Base-by-base conservation (phyloP, 768 basidiomycete genomes). In the Cytidiella melzeri region DNA sequence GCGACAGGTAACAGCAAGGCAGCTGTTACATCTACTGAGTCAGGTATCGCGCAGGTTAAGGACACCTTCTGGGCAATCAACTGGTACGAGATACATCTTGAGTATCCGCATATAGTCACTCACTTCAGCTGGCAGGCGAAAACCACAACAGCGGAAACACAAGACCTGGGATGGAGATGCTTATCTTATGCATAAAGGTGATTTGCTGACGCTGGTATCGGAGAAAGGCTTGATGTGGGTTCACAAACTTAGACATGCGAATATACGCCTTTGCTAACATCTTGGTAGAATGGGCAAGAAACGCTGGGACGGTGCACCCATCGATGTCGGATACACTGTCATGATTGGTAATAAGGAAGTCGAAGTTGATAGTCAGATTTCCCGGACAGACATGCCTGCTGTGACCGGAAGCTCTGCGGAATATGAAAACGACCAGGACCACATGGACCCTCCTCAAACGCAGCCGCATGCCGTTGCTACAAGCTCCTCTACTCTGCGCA, bases 151-250 rank as follows among this genome's bases (percentile, higher is more conserved):
- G 57, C 85, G 73, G 67, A 92, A 91, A 66, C 77, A 88, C 56
- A 84, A 86, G 61, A 85, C 81, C 0, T 92, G 91, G 90, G 89
- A 91, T 49, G 87, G 86, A 3, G 87, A 83, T 53, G 80, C 74
- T 9, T 85, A 76, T 64, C 69, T 86, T 21, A 77, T 79, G 25
- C 69, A 72, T 30, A 61, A 65, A 27, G 72, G 69, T 19, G 72
- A 73, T 11, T 77, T 75, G 51, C 60, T 87, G 19, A 74, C 72
- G 1, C 75, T 89, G 69, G 66, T 87, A 36, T 79, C 83, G 3
- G 84, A 87, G 58, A 74, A 76, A 47, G 89, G 89, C 2, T 79
- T 82, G 68, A 63, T 81, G 88, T 90, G 62, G 52, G 76, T 58
- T 15, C 24, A 3, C 43, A 43, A 12, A 30, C 19, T 15, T 18